phyloP scores from a whole-genome alignment of 2,329 filamentous ascomycete genomes.

The Aspergillus sojae region DNA sequence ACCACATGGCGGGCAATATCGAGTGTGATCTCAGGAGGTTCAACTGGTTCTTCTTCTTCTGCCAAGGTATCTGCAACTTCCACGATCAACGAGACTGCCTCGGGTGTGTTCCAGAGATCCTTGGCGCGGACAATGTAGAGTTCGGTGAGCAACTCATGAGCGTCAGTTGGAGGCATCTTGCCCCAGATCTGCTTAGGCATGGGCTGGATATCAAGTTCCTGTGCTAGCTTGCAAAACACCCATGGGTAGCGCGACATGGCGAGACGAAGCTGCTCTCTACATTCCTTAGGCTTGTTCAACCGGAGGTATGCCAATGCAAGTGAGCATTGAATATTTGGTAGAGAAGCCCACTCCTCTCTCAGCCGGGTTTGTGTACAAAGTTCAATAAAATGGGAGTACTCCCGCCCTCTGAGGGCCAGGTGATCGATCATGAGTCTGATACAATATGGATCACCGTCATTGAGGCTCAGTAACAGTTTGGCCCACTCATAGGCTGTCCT shows the following conservation, averaged over 20 bases:
- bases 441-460: conserved; percentile 79
- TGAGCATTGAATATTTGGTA: conserved; percentile 75
- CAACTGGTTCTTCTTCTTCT: conserved; percentile 44
- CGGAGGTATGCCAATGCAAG: conserved; percentile 75
- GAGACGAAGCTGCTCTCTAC: conserved; percentile 64
- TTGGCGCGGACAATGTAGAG: conserved; percentile 77
- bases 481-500: conserved; percentile 92
- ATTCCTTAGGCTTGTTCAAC: conserved; percentile 65
- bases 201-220: conserved; percentile 74
- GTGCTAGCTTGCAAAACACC: conserved; percentile 79
- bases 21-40: conserved; percentile 51
- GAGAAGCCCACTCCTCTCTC: conserved; percentile 53
- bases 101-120: conserved; percentile 82
- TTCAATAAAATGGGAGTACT: conserved; percentile 74
- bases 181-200: conserved; percentile 84
- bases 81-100: conserved; percentile 68
- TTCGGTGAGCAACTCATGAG: conserved; percentile 70
- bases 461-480: conserved; percentile 76
- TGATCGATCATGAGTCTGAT: conserved; percentile 80
- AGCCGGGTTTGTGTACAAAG: conserved; percentile 60
- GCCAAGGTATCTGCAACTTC: conserved; percentile 65
- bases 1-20: conserved; percentile 75
- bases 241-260: conserved; percentile 79
- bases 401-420: conserved; percentile 77
- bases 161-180: conserved; percentile 64